These are phyloP conservation scores for Dactylonectria macrodidyma DNA, from an alignment of 2,329 filamentous ascomycete species.

Conservation along the genomic window DNA sequence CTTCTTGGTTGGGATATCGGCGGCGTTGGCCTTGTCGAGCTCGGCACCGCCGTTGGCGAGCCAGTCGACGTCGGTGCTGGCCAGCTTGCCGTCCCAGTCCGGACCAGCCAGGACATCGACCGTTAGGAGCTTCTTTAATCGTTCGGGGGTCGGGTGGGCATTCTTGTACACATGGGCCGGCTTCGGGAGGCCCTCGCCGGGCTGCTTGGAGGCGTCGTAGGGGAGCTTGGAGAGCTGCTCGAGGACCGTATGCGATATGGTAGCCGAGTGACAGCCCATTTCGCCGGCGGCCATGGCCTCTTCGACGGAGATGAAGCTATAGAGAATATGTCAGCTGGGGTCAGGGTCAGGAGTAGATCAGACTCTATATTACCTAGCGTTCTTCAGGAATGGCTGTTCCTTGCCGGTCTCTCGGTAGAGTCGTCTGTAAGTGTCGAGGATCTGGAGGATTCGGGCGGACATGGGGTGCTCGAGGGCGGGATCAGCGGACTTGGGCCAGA, in stretches of 20 bases:
- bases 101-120: constrained; percentile 58
- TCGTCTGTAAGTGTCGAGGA: constrained; percentile 62
- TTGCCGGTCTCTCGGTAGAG: constrained; percentile 63
- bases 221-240: constrained; percentile 56
- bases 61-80: constrained; percentile 60
- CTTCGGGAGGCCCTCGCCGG: constrained; percentile 57
- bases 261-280: constrained; percentile 62
- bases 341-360: background rate
- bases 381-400: constrained; percentile 63
- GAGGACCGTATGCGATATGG: constrained; percentile 58
- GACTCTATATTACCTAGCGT: constrained; percentile 54
- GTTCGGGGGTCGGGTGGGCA: constrained; percentile 49
- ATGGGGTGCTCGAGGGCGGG: constrained; percentile 63
- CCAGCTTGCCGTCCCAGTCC: constrained; percentile 57
- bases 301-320: constrained; percentile 58
- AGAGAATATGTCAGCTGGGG: background rate
- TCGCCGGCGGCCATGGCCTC: constrained; percentile 64
- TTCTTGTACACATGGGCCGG: constrained; percentile 57
- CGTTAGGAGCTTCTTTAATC: constrained; percentile 53
- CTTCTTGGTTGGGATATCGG: constrained; percentile 55
- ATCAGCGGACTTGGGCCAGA: constrained; percentile 64
- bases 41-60: constrained; percentile 60
- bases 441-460: constrained; percentile 63
- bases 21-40: constrained; percentile 59
- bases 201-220: constrained; percentile 55